These are phyloP conservation scores for Penicillium polonicum DNA, from an alignment of 2,329 filamentous ascomycete genomes.

Conservation along the genomic window DNA sequence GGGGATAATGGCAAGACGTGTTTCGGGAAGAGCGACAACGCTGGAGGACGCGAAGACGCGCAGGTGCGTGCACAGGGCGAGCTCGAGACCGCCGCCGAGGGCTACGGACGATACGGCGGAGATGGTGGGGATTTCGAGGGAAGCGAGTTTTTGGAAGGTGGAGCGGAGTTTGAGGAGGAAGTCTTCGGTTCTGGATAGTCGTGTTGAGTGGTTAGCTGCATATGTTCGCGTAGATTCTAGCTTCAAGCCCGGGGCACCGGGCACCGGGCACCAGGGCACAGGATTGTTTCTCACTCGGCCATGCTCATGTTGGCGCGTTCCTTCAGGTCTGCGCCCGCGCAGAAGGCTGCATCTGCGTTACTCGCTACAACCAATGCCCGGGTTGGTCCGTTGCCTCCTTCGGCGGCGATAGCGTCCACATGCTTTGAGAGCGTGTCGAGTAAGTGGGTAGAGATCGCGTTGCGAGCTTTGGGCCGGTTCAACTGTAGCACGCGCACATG, in stretches of 20 bases:
- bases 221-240: background rate
- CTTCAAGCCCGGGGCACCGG: background rate
- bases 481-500: conserved; percentile 86
- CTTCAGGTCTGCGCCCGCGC: conserved; percentile 91
- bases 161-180: conserved; percentile 76
- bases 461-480: conserved; percentile 79
- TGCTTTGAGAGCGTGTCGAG: conserved; percentile 70
- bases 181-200: conserved; percentile 62
- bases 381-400: conserved; percentile 60
- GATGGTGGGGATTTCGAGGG: conserved; percentile 84
- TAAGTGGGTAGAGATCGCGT: conserved; percentile 81
- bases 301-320: conserved; percentile 74
- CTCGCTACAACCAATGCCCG: conserved; percentile 81
- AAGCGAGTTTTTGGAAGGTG: conserved; percentile 71
- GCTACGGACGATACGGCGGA: conserved; percentile 81
- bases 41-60: conserved; percentile 81
- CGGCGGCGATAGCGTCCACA: conserved; percentile 67
- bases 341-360: conserved; percentile 83
- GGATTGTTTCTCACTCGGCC: conserved; percentile 63
- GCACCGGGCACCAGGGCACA: background rate
- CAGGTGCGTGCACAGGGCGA: conserved; percentile 85
- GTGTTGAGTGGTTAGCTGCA: conserved; percentile 1
- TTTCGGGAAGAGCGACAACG: conserved; percentile 82
- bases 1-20: conserved; percentile 87
- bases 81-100: conserved; percentile 88